Evolutionary conservation across 345 rosid genomes (phyloP), one percentile per base, ranked within the genome.

Genomic region (Camelina laxa): DNA sequence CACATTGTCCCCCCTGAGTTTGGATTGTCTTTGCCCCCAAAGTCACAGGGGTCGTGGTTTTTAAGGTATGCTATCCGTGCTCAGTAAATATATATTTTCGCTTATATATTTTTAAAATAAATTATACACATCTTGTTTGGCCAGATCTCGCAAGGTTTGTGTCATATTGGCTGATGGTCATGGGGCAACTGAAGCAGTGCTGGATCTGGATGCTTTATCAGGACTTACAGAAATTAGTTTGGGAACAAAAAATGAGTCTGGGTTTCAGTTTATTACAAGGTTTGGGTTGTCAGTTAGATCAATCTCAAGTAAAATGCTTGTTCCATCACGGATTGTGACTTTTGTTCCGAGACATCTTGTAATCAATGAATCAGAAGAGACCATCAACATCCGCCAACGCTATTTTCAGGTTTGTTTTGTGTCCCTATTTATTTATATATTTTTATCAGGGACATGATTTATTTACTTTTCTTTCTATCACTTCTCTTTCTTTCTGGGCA

Each of bases 181-280:
- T 78, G 84, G 51, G 30, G 77, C 86, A 67, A 85, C 84, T 36
- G 88, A 88, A 82, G 82, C 91, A 63, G 33, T 79, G 74, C 67
- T 93, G 69, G 90, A 93, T 84, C 80, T 93, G 73, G 96, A 88
- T 83, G 82, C 90, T 71, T 79, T 93, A 73, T 93, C 98, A 68
- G 98, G 96, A 75, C 87, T 83, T 60, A 84, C 98, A 60, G 98
- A 93, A 80, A 63, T 88, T 79, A 84, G 86, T 82, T 80, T 91
- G 80, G 91, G 85, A 80, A 80, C 75, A 65, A 81, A 79, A 65
- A 82, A 85, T 76, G 85, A 82, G 73, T 79, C 84, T 59, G 86
- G 89, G 74, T 50, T 72, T 61, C 86, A 76, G 75, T 83, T 71
- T 84, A 79, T 88, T 73, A 75, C 82, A 50, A 91, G 86, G 84